Evolutionary conservation across 345 rosid species (phyloP), one percentile per base, ranked within the genome.

Genomic region (Noccaea bulbosa): DNA sequence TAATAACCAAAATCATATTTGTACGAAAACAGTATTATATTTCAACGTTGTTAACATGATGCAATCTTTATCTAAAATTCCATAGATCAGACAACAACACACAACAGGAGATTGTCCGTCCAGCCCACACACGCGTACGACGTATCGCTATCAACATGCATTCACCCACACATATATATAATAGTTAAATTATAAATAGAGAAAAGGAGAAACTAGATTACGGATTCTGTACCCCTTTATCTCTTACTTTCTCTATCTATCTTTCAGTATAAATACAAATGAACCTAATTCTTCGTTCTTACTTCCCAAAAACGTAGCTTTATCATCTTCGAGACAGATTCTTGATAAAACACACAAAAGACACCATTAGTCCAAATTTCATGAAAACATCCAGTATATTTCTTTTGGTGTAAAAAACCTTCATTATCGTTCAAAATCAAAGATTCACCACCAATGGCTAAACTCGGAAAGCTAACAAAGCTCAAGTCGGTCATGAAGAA

Each of bases 401-500:
- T n/a, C 1, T 33, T 54, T 54, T 34, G 22, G 24, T 34, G 34
- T 54, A 34, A 34, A 14, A 54, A 56, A 37, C 38, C 35, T 9
- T 11, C 14, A 5, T 2, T 47, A 47, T 48, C 16, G 50, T 40
- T 30, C 56, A 40, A 17, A 39, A 8, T 8, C 6, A n/a, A 41
- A 39, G 20, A 32, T 24, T 20, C 22, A 4, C 1, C 65, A 8
- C 11, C 30, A 22, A 93, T 93, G 98, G 91, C n/a, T n/a, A n/a
- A n/a, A n/a, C n/a, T n/a, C 12, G 90, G 85, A n/a, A 90, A 83
- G 80, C 75, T 93, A 11, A 91, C 86, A 7, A 89, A 83, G 83
- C 92, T 93, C 51, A 89, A 86, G 81, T 89, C 98, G 52, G 96
- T 87, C 51, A 83, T 91, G 40, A 93, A 82, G 72, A 81, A 84